Evolutionary conservation across 805 yeast genomes (phyloP), one percentile per base, ranked within the genome.

Genomic region (Wickerhamomyces hampshirensis): DNA sequence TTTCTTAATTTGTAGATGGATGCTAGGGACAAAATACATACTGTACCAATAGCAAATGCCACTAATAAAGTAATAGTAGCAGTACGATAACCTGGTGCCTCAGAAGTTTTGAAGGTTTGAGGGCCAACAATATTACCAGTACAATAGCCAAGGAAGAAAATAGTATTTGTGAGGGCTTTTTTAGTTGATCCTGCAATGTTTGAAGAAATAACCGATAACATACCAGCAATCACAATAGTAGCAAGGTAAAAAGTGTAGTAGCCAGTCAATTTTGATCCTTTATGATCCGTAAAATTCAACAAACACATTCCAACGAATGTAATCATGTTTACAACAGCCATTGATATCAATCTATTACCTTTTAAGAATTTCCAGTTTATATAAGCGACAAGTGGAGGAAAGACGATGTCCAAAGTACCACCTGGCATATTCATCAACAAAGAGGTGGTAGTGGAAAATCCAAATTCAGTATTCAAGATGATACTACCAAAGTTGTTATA

Each of bases 111-210:
- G 61, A 83, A 84, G 15, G 83, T 68, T 55, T 81, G 87, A 4
- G 93, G 88, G 2, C 89, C 91, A 38, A 80, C 70, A 23, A 82
- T 62, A 55, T 80, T 77, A 12, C 86, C 84, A 31, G 75, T 72
- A 29, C 84, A 75, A 53, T 79, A 84, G 5, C 77, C 81, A 38
- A 81, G 66, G 55, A 82, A 66, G 30, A 70, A 70, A 15, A 77
- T 55, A 6, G 80, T 79, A 37, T 75, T 73, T 19, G 75, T 68
- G 5, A 75, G 66, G 46, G 77, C 67, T 48, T 81, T 77, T 58
- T 84, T 84, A 13, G 89, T 80, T 41, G 75, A 73, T 5, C 93
- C 93, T 2, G 88, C 78, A 29, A 79, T 68, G 55, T 83, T 69
- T 4, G 74, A 61, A 21, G 65, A 55, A 31, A 66, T 53, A 23